Percentiles rank a stretch among this genome's conserved stretches.
Conservation (phyloP, 2,329 filamentous ascomycete genomes). For the Colletotrichum zoysiae region DNA sequence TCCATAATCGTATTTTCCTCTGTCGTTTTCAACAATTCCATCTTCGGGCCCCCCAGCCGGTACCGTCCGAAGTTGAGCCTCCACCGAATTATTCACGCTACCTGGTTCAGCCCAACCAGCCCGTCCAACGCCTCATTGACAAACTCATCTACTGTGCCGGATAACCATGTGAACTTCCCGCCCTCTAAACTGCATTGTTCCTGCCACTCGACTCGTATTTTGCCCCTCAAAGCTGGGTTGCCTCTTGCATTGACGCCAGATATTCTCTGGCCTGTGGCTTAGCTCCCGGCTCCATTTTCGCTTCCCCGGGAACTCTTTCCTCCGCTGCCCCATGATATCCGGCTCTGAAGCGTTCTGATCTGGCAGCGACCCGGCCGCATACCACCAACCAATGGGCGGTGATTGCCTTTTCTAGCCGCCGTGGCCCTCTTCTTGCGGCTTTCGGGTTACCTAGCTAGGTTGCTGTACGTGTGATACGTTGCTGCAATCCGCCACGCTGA, state of each 20-base stretch:
- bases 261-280: not conserved
- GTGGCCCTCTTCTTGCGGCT: too few relatives aligned
- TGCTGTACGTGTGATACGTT: not conserved
- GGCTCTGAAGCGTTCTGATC: not conserved
- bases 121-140: not conserved
- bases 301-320: not conserved
- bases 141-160: not conserved
- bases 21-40: constrained; percentile 15
- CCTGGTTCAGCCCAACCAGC: not conserved
- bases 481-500: not conserved
- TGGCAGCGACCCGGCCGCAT: not conserved
- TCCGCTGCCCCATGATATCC: not conserved
- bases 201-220: not conserved
- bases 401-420: not conserved
- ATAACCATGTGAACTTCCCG: not conserved
- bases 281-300: not conserved
- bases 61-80: constrained; percentile 28
- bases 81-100: not conserved
- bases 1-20: constrained; percentile 1
- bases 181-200: not conserved
- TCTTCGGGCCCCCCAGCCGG: constrained; percentile 3
- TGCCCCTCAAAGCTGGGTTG: not conserved
- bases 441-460: not conserved
- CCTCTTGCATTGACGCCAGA: not conserved
- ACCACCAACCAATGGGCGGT: not conserved